These are phyloP conservation scores for Dendrothele bispora DNA, from an alignment of 768 basidiomycete genomes.

Conservation along the genomic window DNA sequence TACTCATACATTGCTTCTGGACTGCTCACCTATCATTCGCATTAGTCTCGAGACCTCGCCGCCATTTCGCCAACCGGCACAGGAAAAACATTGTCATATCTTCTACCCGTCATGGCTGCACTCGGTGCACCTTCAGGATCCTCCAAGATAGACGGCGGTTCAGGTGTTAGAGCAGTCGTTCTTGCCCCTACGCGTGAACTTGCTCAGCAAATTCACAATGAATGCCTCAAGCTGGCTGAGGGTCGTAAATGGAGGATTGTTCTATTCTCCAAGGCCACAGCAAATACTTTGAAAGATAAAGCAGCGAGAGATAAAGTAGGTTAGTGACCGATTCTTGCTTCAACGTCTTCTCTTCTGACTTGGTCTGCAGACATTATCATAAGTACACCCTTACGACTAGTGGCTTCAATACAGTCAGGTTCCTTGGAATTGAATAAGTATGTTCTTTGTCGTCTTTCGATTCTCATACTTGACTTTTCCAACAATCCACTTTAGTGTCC, in stretches of 20 bases:
- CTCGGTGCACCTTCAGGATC: constrained; percentile 56
- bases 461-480: neutral
- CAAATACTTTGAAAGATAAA: constrained; percentile 75
- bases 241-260: constrained; percentile 83
- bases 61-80: constrained; percentile 98
- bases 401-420: constrained; percentile 73
- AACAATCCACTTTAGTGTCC: constrained; percentile 53
- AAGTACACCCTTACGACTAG: constrained; percentile 87
- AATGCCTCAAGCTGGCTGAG: constrained; percentile 78
- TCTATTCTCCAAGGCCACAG: constrained; percentile 88
- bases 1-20: neutral
- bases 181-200: constrained; percentile 93
- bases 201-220: constrained; percentile 94
- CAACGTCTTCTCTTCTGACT: constrained; percentile 1
- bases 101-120: constrained; percentile 74
- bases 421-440: constrained; percentile 73
- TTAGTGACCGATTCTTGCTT: constrained; percentile 32
- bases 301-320: constrained; percentile 75
- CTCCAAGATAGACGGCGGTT: constrained; percentile 40
- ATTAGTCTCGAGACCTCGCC: constrained; percentile 78
- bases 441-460: constrained; percentile 24
- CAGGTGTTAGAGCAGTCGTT: constrained; percentile 75
- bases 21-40: constrained; percentile 6
- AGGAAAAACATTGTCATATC: constrained; percentile 93
- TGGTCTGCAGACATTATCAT: constrained; percentile 75